Evolutionary conservation across 345 rosid species (phyloP).

Genomic region (Iberis pinnata): DNA sequence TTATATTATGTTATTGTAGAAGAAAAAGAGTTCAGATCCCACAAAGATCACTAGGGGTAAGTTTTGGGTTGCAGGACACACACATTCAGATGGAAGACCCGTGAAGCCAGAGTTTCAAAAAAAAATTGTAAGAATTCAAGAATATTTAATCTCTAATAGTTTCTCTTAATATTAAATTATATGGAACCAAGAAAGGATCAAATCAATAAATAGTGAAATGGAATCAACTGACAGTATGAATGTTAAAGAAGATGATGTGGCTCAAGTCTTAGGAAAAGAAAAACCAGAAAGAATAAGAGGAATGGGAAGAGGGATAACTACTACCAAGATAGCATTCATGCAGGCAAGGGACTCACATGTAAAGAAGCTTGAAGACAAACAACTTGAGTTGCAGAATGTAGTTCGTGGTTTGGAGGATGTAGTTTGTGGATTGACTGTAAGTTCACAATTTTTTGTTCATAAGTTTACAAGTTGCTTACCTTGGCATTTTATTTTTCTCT

Average conservation of each 20-base stretch:
- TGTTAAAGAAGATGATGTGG: background rate
- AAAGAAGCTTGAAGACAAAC: background rate
- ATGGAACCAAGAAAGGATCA: background rate
- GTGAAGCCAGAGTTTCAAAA: background rate
- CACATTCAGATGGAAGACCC: constrained; percentile 7
- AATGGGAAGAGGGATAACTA: background rate
- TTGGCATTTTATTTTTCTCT: too few species aligned
- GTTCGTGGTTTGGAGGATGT: background rate
- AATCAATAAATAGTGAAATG: background rate
- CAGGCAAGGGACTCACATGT: background rate
- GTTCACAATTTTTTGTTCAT: too few species aligned
- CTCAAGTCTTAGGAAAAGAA: background rate
- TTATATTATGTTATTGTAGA: background rate
- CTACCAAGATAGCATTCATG: background rate
- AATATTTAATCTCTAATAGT: background rate
- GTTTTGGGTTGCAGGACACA: background rate
- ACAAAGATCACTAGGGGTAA: background rate
- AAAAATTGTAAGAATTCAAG: background rate
- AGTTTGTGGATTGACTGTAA: background rate
- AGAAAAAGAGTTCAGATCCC: background rate
- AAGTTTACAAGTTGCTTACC: too few species aligned
- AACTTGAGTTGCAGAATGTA: background rate
- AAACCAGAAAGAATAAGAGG: background rate
- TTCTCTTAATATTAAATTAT: background rate
- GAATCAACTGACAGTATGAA: background rate